Base-by-base conservation (phyloP, 495 filamentous ascomycete genomes). In the Margaritispora aquatica region DNA sequence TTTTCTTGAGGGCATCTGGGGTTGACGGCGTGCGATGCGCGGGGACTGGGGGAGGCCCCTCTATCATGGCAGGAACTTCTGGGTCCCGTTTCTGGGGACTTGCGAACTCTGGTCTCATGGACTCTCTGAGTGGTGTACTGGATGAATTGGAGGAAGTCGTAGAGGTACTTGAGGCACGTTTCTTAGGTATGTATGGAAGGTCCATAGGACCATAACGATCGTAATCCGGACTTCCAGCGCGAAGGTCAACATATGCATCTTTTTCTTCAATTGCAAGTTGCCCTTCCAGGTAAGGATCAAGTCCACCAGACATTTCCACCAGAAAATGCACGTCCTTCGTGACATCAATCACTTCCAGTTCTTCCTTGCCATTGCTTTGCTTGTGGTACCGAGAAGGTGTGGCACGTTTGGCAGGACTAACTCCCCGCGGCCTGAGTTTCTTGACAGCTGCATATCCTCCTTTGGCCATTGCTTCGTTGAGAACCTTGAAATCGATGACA, bases 111-210 rank as follows among this genome's bases (percentile, higher is more conserved):
- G 54, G 63, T 47, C 59, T 53, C 54, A 60, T 64, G 2, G 52
- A 58, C 10, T 60, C 57, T 23, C 41, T 64, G 11, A 61, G 38
- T 9, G 62, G 54, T n/a, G 57, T 60, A 38, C 55, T 61, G 8
- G 11, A 4, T 34, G 48, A 46, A 23, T 59, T 19, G 15, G 59
- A 49, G 22, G 11, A 29, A 22, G 44, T 2, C 5, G n/a, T n/a
- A n/a, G 20, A 23, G 21, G n/a, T 24, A n/a, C 47, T 50, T 24
- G 47, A 50, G 26, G 54, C n/a, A 2, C 84, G 69, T 19, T 83
- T 69, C 62, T 83, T 86, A 17, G 75, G 80, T 21, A 87, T 83
- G 21, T 69, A 72, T 17, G 84, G 84, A 17, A 86, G 74, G 63
- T 76, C 69, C 0, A 79, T 80, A 7, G 82, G 83, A 11, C n/a